phyloP scores from a whole-genome alignment of 257 asterid genomes.

The Scutellaria galericulata region DNA sequence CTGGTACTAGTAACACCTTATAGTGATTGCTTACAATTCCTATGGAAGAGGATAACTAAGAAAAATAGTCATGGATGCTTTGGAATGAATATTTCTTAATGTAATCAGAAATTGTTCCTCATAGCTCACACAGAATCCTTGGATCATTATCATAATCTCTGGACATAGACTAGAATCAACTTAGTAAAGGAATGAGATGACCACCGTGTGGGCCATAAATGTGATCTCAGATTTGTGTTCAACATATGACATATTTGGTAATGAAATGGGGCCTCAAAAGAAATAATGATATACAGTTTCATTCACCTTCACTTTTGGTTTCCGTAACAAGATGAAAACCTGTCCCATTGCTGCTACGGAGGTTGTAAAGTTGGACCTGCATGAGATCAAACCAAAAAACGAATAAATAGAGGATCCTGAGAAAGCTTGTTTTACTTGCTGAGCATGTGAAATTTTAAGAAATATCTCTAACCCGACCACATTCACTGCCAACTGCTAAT shows the following conservation, averaged over 20 bases:
- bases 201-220: background rate
- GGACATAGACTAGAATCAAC: slow-evolving; percentile 24
- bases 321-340: slow-evolving; percentile 64
- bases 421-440: slow-evolving; percentile 21
- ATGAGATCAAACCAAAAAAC: slow-evolving; percentile 36
- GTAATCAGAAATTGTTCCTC: background rate
- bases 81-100: slow-evolving; percentile 15
- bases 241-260: slow-evolving; percentile 10
- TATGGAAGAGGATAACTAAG: slow-evolving; percentile 9
- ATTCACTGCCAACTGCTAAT: slow-evolving; percentile 82
- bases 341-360: slow-evolving; percentile 49
- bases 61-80: slow-evolving; percentile 12
- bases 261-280: slow-evolving; percentile 1
- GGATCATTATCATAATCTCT: background rate
- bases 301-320: slow-evolving; percentile 72
- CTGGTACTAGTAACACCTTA: slow-evolving; percentile 12
- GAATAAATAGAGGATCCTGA: slow-evolving; percentile 31
- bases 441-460: slow-evolving; percentile 34
- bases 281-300: slow-evolving; percentile 27
- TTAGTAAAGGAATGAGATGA: slow-evolving; percentile 17
- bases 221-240: slow-evolving; percentile 20
- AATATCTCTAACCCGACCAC: slow-evolving; percentile 80
- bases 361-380: slow-evolving; percentile 71
- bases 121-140: slow-evolving; percentile 23
- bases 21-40: slow-evolving; percentile 13